phyloP scores from a whole-genome alignment of 1,284 basidiomycete species.

The Rhizoctonia solani region DNA sequence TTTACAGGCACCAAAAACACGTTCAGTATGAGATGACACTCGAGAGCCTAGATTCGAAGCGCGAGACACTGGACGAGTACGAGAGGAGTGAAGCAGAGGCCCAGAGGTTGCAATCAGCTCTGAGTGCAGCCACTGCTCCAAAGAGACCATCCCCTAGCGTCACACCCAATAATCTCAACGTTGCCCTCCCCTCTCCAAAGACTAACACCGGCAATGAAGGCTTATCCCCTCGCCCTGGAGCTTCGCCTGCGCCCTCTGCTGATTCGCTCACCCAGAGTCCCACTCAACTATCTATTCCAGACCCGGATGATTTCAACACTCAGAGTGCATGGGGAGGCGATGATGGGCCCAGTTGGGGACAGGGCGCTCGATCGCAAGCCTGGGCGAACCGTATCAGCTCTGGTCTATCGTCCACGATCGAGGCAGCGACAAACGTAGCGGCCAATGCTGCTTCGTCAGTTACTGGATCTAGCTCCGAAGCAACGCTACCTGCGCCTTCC shows the following conservation, averaged over 20 bases:
- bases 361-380: slow-evolving; percentile 26
- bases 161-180: slow-evolving; percentile 33
- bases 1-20: slow-evolving; percentile 97
- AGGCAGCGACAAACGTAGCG: slow-evolving; percentile 1
- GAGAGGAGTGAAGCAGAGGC: slow-evolving; percentile 94
- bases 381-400: slow-evolving; percentile 20
- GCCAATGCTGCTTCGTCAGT: not conserved
- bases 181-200: not conserved
- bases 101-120: slow-evolving; percentile 83
- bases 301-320: slow-evolving; percentile 10
- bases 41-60: slow-evolving; percentile 85
- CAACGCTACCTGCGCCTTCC: not conserved
- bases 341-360: slow-evolving; percentile 13
- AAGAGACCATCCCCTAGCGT: slow-evolving; percentile 26
- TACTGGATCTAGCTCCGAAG: not conserved
- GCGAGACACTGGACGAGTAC: slow-evolving; percentile 84
- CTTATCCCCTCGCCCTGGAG: not conserved
- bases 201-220: not conserved
- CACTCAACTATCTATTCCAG: slow-evolving; percentile 26
- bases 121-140: slow-evolving; percentile 49
- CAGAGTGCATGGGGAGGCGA: slow-evolving; percentile 9
- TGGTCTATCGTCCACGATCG: slow-evolving; percentile 13
- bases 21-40: slow-evolving; percentile 97
- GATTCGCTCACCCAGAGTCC: slow-evolving; percentile 27
- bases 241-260: slow-evolving; percentile 11